phyloP scores from a whole-genome alignment of 148 eudicot genomes.

The Talinum fruticosum region DNA sequence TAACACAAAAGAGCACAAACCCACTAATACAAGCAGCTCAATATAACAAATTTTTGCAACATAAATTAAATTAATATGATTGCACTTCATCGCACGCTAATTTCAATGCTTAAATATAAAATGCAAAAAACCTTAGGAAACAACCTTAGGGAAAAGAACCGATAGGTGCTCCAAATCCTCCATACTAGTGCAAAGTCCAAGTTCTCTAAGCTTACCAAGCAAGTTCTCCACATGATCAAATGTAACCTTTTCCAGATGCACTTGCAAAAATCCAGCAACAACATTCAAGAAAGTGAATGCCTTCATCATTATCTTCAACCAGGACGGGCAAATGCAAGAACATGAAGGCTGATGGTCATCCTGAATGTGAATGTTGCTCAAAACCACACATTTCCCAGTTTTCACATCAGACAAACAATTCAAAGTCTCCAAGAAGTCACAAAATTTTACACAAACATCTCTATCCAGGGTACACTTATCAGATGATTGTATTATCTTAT shows the following conservation, averaged over 20 bases:
- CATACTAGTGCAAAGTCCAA: constrained; percentile 46
- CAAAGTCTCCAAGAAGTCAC: constrained; percentile 49
- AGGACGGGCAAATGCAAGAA: constrained; percentile 67
- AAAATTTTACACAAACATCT: constrained; percentile 34
- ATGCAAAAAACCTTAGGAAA: constrained; percentile 3
- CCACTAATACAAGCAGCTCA: background rate
- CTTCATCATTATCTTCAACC: constrained; percentile 63
- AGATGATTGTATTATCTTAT: constrained; percentile 35
- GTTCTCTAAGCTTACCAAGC: constrained; percentile 49
- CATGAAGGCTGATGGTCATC: constrained; percentile 25
- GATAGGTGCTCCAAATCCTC: constrained; percentile 63
- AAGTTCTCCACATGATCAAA: constrained; percentile 41
- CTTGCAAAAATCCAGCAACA: constrained; percentile 48
- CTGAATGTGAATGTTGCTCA: constrained; percentile 33
- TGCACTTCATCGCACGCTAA: background rate
- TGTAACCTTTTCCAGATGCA: constrained; percentile 41
- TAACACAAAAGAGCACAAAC: background rate
- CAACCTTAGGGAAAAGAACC: constrained; percentile 73
- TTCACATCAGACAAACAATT: constrained; percentile 49
- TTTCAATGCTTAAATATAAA: background rate
- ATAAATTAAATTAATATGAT: background rate
- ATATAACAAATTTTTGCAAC: background rate
- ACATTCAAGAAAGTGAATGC: constrained; percentile 63
- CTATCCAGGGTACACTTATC: constrained; percentile 34
- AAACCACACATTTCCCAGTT: constrained; percentile 50